phyloP scores from a whole-genome alignment of 805 yeast genomes.

The Huiozyma naganishii region DNA sequence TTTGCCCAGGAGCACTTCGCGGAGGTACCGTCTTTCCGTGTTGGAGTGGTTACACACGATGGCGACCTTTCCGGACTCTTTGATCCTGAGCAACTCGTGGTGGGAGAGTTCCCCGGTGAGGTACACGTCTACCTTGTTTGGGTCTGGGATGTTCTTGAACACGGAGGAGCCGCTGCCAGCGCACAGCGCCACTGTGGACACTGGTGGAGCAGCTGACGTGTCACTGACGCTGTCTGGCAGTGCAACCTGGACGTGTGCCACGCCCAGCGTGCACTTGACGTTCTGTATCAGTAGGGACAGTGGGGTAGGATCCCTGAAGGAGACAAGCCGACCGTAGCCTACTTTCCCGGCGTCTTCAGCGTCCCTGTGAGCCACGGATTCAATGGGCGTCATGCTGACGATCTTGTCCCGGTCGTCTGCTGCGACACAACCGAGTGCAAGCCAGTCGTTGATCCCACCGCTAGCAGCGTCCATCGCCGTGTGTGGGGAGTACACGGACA shows the following conservation, averaged over 20 bases:
- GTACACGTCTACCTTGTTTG: slow-evolving; percentile 49
- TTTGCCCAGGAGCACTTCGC: slow-evolving; percentile 31
- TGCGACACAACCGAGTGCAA: slow-evolving; percentile 48
- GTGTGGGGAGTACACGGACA: slow-evolving; percentile 90
- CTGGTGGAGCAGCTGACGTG: too few relatives aligned
- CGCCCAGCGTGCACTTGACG: slow-evolving; percentile 43
- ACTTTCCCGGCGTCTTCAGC: slow-evolving; percentile 28
- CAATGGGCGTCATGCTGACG: slow-evolving; percentile 3
- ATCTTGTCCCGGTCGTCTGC: slow-evolving; percentile 5
- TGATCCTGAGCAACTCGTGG: slow-evolving; percentile 70
- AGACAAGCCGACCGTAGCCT: slow-evolving; percentile 75
- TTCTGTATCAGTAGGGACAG: slow-evolving; percentile 37
- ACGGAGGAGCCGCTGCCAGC: slow-evolving; percentile 92
- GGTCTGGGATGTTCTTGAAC: slow-evolving; percentile 31
- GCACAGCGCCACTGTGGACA: slow-evolving; percentile 60
- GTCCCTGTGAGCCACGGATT: slow-evolving; percentile 9
- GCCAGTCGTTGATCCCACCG: slow-evolving; percentile 94
- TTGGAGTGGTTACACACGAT: slow-evolving; percentile 82
- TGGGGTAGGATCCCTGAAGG: slow-evolving; percentile 33
- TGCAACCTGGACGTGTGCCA: slow-evolving; percentile 57
- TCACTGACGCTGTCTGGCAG: slow-evolving; percentile 27
- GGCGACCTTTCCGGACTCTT: slow-evolving; percentile 62
- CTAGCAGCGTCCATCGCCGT: slow-evolving; percentile 89
- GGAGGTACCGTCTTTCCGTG: slow-evolving; percentile 80
- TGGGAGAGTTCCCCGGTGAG: slow-evolving; percentile 92